Evolutionary conservation across 306 rosid genomes (phyloP).

Genomic region (Corylus avellana): DNA sequence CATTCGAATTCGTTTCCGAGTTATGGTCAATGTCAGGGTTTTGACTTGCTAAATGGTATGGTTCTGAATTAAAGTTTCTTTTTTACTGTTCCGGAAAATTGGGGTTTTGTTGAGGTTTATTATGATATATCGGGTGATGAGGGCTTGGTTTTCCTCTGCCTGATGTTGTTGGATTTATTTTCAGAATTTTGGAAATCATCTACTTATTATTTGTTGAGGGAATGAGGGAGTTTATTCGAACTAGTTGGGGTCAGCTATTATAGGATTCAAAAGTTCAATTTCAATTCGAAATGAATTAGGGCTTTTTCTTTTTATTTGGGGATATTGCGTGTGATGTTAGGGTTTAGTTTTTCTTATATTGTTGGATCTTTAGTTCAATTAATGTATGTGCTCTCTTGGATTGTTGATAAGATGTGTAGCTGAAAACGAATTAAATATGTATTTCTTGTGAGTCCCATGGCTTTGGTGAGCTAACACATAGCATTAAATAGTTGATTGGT

Average conservation of each 20-base stretch:
- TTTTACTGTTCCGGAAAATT: neutral
- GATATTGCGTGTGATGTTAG: neutral
- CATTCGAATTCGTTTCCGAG: neutral
- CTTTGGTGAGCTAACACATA: neutral
- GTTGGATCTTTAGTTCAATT: neutral
- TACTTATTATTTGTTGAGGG: neutral
- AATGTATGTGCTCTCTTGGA: neutral
- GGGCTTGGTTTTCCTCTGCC: neutral
- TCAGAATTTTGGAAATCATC: neutral
- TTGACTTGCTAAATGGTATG: neutral
- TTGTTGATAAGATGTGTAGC: neutral
- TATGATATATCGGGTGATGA: neutral
- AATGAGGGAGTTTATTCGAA: neutral
- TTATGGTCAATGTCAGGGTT: neutral
- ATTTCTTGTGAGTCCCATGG: neutral
- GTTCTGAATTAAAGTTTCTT: neutral
- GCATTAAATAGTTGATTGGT: neutral
- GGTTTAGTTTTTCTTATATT: neutral
- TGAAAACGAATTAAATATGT: neutral
- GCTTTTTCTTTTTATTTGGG: neutral
- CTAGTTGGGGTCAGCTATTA: neutral
- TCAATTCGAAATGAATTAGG: neutral
- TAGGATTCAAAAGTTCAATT: neutral
- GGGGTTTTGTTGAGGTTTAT: neutral
- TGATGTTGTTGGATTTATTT: neutral